Conservation (phyloP, 495 filamentous ascomycete genomes). For the Apiosordaria backusii region DNA sequence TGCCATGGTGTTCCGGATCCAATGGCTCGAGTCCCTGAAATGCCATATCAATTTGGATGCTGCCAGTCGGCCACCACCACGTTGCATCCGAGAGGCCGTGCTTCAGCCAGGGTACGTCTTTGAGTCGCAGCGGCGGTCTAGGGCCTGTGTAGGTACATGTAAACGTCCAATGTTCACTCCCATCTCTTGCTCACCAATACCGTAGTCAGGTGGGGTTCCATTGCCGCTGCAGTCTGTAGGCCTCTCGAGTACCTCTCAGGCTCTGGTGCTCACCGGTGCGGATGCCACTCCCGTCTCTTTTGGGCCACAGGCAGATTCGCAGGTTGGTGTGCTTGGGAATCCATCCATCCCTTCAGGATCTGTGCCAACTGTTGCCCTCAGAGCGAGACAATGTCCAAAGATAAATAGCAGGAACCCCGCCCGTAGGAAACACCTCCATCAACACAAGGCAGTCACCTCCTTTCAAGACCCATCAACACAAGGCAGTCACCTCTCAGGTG, state of each 20-base stretch:
- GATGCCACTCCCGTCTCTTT: not conserved
- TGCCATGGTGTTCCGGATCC: conserved; percentile 4
- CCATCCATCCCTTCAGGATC: not conserved
- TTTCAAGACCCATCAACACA: too few relatives aligned
- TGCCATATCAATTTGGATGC: conserved; percentile 12
- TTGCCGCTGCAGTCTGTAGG: conserved; percentile 2
- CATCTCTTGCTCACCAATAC: not conserved
- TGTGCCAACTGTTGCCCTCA: not conserved
- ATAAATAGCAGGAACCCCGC: not conserved
- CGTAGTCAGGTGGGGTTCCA: not conserved
- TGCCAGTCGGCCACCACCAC: conserved; percentile 17
- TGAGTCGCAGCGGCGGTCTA: not conserved
- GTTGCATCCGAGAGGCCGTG: conserved; percentile 7
- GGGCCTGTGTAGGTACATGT: not conserved
- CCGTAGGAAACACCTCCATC: not conserved
- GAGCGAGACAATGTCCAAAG: not conserved
- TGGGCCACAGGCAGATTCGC: not conserved
- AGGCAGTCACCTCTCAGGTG: not conserved
- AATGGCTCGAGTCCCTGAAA: not conserved
- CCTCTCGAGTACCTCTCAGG: not conserved
- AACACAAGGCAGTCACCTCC: too few relatives aligned
- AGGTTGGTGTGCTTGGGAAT: not conserved
- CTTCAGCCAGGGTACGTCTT: not conserved
- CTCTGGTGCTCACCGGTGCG: conserved; percentile 3
- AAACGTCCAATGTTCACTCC: not conserved